Evolutionary conservation across 495 filamentous ascomycete genomes (phyloP).

Genomic region (Letharia lupina): DNA sequence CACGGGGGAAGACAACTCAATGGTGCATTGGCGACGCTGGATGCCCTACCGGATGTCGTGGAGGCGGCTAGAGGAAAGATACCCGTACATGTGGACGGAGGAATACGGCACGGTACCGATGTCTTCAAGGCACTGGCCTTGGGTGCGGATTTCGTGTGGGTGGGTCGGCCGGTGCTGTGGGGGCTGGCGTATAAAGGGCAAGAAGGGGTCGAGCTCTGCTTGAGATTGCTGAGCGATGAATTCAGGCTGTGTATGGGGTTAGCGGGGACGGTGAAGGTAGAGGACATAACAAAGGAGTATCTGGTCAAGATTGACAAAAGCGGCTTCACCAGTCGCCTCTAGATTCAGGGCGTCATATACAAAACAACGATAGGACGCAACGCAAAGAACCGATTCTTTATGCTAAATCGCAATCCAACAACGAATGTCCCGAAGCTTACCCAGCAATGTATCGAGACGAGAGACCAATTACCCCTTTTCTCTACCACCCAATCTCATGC

Average conservation of each 20-base stretch:
- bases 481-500: too few relatives aligned
- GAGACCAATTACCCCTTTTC: too few relatives aligned
- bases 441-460: too few relatives aligned
- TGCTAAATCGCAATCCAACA: too few relatives aligned
- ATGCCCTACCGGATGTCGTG: slow-evolving; percentile 30
- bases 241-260: slow-evolving; percentile 38
- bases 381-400: too few relatives aligned
- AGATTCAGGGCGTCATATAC: slow-evolving; percentile 2
- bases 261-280: slow-evolving; percentile 26
- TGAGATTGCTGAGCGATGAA: slow-evolving; percentile 33
- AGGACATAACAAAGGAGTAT: slow-evolving; percentile 21
- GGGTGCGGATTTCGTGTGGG: slow-evolving; percentile 35
- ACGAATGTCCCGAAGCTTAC: too few relatives aligned
- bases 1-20: slow-evolving; percentile 44
- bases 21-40: slow-evolving; percentile 28
- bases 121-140: slow-evolving; percentile 42
- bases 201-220: slow-evolving; percentile 29
- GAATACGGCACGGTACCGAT: slow-evolving; percentile 36
- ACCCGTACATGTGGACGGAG: slow-evolving; percentile 31
- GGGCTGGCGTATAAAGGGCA: slow-evolving; percentile 41
- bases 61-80: slow-evolving; percentile 32
- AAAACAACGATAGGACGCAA: not conserved
- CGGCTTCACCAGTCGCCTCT: slow-evolving; percentile 22
- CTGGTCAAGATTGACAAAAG: slow-evolving; percentile 22
- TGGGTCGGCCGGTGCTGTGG: slow-evolving; percentile 51